Conservation (phyloP, 306 rosid genomes). For the Trifolium dubium region DNA sequence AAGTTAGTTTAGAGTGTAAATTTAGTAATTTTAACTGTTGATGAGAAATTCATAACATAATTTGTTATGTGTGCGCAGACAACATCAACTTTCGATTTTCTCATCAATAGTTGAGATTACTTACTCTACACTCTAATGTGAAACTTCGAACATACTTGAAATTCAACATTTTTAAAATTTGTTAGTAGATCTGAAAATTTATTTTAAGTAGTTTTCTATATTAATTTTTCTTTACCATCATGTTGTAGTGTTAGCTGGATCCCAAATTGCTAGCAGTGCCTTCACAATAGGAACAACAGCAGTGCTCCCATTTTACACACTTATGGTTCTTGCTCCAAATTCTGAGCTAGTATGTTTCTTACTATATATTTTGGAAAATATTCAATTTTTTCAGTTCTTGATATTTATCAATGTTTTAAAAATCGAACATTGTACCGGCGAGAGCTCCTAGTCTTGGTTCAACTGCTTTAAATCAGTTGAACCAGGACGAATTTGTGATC, state of each 20-base stretch:
- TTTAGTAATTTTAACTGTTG: neutral
- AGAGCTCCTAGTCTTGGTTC: neutral
- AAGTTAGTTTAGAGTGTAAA: neutral
- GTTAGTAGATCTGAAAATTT: too few species aligned
- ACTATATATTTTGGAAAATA: neutral
- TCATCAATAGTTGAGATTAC: too few species aligned
- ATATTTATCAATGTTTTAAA: neutral
- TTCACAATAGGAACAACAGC: conserved; percentile 79
- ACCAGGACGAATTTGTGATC: neutral
- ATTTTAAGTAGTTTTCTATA: neutral
- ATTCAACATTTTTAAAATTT: too few species aligned
- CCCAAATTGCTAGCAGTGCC: conserved; percentile 75
- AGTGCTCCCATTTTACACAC: conserved; percentile 88
- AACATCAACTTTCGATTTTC: too few species aligned
- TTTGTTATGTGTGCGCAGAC: too few species aligned
- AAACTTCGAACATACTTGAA: too few species aligned
- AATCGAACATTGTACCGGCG: neutral
- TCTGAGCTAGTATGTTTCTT: conserved; percentile 67
- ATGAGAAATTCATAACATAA: neutral
- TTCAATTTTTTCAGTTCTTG: conserved; percentile 12
- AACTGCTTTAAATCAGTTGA: neutral
- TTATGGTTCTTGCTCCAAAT: conserved; percentile 87
- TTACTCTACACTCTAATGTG: neutral
- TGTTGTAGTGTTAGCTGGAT: conserved; percentile 65
- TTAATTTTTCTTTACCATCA: conserved; percentile 22